phyloP scores from a whole-genome alignment of 495 filamentous ascomycete species.

The Penicillium paxilli region DNA sequence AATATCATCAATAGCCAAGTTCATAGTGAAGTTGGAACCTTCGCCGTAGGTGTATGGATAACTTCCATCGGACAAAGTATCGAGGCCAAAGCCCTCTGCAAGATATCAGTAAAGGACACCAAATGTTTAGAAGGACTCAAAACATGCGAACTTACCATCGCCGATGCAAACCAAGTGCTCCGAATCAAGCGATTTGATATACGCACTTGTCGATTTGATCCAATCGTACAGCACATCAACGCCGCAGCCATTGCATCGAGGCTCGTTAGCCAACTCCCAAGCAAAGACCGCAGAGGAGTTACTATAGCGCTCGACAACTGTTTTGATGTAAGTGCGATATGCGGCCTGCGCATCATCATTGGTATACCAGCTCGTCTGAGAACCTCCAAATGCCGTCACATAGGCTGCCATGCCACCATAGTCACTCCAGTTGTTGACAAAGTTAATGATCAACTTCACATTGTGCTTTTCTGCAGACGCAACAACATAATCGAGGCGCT shows the following conservation, averaged over 20 bases:
- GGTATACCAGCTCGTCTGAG: conserved; percentile 57
- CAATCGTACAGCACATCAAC: conserved; percentile 61
- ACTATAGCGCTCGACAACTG: conserved; percentile 61
- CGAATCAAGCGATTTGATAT: conserved; percentile 64
- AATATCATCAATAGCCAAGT: conserved; percentile 56
- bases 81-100: conserved; percentile 42
- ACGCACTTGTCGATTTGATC: conserved; percentile 57
- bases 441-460: conserved; percentile 60
- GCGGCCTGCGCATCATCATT: conserved; percentile 52
- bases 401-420: conserved; percentile 70
- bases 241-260: conserved; percentile 62
- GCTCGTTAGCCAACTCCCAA: conserved; percentile 74
- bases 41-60: conserved; percentile 61
- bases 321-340: conserved; percentile 63
- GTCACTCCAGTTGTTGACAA: conserved; percentile 61
- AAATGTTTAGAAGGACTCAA: neutral
- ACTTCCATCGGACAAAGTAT: conserved; percentile 44
- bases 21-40: conserved; percentile 63
- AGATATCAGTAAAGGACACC: neutral
- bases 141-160: conserved; percentile 35
- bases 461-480: conserved; percentile 55
- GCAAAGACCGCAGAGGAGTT: conserved; percentile 60
- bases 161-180: conserved; percentile 70
- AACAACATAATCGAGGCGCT: conserved; percentile 68
- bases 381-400: conserved; percentile 61